Base-by-base conservation (phyloP, 331 rosid species). In the Pyracantha coccinea region DNA sequence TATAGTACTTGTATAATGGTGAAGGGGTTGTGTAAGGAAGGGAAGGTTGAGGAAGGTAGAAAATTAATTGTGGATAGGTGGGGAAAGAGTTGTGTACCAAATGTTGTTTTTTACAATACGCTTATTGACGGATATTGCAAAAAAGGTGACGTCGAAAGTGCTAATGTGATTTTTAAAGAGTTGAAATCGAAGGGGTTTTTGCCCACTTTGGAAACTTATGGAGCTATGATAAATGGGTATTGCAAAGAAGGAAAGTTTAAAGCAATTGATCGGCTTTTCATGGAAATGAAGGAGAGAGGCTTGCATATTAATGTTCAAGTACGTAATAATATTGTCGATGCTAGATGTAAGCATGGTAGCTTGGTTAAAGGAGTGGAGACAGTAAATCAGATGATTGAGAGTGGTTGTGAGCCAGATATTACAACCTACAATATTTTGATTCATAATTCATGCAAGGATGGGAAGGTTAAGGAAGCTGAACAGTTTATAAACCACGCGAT, bases 71-170 rank as follows among this genome's bases (percentile, higher is more conserved):
- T 44, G 53, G 81, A 84, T 69, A 86, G 90, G 60, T 89, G 97
- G 97, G 96, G 96, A 25, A 55, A 85, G 68, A 84, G 82, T 59
- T 93, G 96, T 74, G 83, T 93, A 23, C 97, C 96, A 4, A 81
- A 91, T 81, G 76, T 91, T 66, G 90, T 91, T 68, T 93, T 89
- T 76, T 91, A 89, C 62, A 91, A 91, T 84, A 81, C 81, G 16
- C 88, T 93, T 41, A 88, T 91, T 75, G 83, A 81, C 62, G 97
- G 98, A 17, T 85, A 81, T 84, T 90, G 97, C 82, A 87, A 81
- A 83, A 86, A 74, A 79, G 96, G 96, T 52, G 84, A 89, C 72
- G 68, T 88, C 2, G 66, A 63, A 15, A 25, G 85, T 75, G 98
- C 97, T 28, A 64, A 77, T 27, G 66, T 44, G 69, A 71, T 88